phyloP scores from a whole-genome alignment of 2,329 filamentous ascomycete genomes.

The Exophiala sp. region DNA sequence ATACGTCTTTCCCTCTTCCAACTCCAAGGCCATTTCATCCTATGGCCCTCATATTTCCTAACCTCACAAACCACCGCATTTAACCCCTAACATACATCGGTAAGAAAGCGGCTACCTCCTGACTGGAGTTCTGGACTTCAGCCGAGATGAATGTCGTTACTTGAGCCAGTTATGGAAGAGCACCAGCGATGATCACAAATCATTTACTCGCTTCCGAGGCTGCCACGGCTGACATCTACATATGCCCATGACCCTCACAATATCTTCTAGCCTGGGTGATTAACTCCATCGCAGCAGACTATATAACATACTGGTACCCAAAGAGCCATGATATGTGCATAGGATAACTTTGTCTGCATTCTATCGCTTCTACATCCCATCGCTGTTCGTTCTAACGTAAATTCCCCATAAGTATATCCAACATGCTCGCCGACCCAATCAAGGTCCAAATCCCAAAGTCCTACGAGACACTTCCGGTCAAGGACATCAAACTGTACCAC shows the following conservation, averaged over 20 bases:
- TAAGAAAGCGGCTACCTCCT: no score
- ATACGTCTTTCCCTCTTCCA: slow-evolving; percentile 2
- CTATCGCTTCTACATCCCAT: not conserved
- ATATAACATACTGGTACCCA: no score
- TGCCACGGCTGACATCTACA: not conserved
- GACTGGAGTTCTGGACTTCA: no score
- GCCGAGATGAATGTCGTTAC: no score
- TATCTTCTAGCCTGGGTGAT: no score
- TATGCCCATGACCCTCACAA: no score
- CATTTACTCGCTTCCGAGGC: not conserved
- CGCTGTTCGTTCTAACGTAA: not conserved
- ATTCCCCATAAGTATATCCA: not conserved
- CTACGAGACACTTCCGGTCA: slow-evolving; percentile 31
- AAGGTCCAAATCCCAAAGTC: slow-evolving; percentile 29
- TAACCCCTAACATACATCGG: no score
- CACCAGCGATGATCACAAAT: not conserved
- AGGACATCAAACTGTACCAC: slow-evolving; percentile 17
- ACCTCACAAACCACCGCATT: slow-evolving; percentile 28
- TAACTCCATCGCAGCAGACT: no score
- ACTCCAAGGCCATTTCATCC: slow-evolving; percentile 29
- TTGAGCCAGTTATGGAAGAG: no score
- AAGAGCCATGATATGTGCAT: no score
- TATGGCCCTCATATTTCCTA: slow-evolving; percentile 21
- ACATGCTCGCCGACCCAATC: slow-evolving; percentile 17
- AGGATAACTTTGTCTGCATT: no score